Conservation (phyloP, 2,329 filamentous ascomycete genomes). For the Fulvia fulva region DNA sequence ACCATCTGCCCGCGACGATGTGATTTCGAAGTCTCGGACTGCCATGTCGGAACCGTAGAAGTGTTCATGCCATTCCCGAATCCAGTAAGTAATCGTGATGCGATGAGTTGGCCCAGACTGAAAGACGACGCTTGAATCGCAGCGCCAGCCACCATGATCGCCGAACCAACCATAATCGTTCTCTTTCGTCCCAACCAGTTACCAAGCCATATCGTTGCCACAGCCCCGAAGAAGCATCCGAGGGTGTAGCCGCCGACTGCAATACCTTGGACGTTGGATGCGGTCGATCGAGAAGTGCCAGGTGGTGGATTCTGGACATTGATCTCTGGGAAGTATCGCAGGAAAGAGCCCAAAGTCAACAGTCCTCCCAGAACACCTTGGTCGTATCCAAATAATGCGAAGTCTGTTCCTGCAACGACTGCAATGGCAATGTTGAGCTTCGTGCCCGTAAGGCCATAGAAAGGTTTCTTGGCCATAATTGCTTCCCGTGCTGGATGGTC, state of each 20-base stretch:
- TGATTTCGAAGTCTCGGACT: constrained; percentile 66
- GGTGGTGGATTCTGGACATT: constrained; percentile 24
- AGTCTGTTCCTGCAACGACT: constrained; percentile 42
- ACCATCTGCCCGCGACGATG: constrained; percentile 91
- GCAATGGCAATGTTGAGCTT: constrained; percentile 42
- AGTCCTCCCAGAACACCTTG: constrained; percentile 43
- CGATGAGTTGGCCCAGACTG: constrained; percentile 44
- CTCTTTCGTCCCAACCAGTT: constrained; percentile 56
- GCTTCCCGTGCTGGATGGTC: background rate
- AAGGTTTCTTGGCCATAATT: constrained; percentile 25
- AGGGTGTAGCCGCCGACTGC: constrained; percentile 29
- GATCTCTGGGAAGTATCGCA: constrained; percentile 34
- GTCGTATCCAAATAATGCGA: constrained; percentile 25
- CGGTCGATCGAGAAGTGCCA: constrained; percentile 1
- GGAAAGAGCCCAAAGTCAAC: constrained; percentile 40
- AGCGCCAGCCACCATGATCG: constrained; percentile 57
- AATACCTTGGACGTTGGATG: constrained; percentile 39
- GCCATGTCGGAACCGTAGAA: constrained; percentile 44
- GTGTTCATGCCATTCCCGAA: constrained; percentile 39
- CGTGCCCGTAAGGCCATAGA: constrained; percentile 41
- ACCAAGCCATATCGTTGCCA: constrained; percentile 46
- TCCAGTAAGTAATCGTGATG: constrained; percentile 49
- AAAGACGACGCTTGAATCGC: constrained; percentile 54
- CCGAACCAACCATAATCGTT: constrained; percentile 57
- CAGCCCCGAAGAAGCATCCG: constrained; percentile 18